Conservation (phyloP, 352 stramenopile species). For the Pythium biforme region DNA sequence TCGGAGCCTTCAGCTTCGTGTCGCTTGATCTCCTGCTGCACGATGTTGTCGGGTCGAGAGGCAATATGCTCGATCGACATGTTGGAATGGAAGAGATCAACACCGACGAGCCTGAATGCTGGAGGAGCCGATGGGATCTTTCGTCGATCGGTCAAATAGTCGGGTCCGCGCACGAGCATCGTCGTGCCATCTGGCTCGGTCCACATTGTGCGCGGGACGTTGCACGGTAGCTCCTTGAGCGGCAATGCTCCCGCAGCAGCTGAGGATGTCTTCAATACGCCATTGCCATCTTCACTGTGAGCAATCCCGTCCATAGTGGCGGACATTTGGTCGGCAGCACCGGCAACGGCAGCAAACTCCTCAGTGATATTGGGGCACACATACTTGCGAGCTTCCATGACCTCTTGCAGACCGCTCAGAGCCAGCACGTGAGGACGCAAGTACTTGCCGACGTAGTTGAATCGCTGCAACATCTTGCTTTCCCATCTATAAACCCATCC, state of each 20-base stretch:
- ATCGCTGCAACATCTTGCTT: slow-evolving; percentile 52
- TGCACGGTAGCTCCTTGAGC: slow-evolving; percentile 53
- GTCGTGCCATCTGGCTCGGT: slow-evolving; percentile 55
- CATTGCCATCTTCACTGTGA: slow-evolving; percentile 24
- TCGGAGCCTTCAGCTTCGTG: slow-evolving; percentile 56
- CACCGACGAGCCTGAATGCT: slow-evolving; percentile 60
- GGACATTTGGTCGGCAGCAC: slow-evolving; percentile 16
- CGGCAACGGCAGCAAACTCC: slow-evolving; percentile 42
- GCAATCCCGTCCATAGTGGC: slow-evolving; percentile 1
- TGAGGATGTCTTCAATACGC: neutral
- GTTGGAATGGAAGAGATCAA: slow-evolving; percentile 64
- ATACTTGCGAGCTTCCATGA: slow-evolving; percentile 78
- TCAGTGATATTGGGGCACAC: slow-evolving; percentile 67
- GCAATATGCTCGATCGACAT: slow-evolving; percentile 63
- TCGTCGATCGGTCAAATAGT: slow-evolving; percentile 66
- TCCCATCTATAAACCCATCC: slow-evolving; percentile 39
- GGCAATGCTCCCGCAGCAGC: slow-evolving; percentile 3
- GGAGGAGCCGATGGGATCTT: slow-evolving; percentile 73
- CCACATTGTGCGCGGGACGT: slow-evolving; percentile 69
- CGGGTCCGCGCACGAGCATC: slow-evolving; percentile 68
- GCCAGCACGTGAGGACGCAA: slow-evolving; percentile 35
- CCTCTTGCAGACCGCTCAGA: slow-evolving; percentile 48
- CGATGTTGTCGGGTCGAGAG: slow-evolving; percentile 50
- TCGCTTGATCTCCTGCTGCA: slow-evolving; percentile 58
- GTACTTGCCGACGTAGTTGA: slow-evolving; percentile 61